phyloP scores from a whole-genome alignment of 495 filamentous ascomycete species.

The Trichocladium uniseriatum region DNA sequence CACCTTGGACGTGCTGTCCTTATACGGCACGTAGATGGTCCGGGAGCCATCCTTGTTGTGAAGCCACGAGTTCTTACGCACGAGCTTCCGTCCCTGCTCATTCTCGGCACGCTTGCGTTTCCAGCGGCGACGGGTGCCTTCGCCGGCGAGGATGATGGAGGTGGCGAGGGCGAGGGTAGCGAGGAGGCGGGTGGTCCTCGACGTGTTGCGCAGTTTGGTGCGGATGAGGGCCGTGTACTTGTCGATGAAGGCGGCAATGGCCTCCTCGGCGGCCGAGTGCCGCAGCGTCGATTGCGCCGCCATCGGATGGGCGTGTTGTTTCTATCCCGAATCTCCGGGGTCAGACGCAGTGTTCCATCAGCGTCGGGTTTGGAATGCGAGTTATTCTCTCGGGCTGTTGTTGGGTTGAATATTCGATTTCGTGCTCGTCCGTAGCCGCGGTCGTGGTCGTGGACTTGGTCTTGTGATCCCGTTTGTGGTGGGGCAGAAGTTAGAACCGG shows the following conservation, averaged over 20 bases:
- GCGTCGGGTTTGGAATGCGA: not conserved
- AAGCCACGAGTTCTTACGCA: conserved; percentile 87
- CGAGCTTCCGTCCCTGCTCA: conserved; percentile 65
- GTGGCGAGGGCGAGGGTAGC: conserved; percentile 63
- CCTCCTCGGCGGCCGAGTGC: conserved; percentile 51
- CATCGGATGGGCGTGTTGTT: conserved; percentile 40
- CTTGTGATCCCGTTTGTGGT: too few relatives aligned
- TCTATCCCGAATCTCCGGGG: conserved; percentile 10
- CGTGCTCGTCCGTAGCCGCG: too few relatives aligned
- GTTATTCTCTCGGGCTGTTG: too few relatives aligned
- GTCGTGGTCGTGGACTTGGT: too few relatives aligned
- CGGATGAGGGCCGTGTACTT: conserved; percentile 57
- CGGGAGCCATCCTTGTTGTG: conserved; percentile 88
- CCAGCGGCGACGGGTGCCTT: conserved; percentile 68
- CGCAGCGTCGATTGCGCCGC: conserved; percentile 80
- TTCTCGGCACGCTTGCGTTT: conserved; percentile 59
- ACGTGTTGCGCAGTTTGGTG: conserved; percentile 50
- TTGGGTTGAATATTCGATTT: not conserved
- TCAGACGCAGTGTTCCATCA: conserved; percentile 17
- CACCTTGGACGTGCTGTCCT: conserved; percentile 76
- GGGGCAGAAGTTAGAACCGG: too few relatives aligned
- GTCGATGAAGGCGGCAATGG: conserved; percentile 56
- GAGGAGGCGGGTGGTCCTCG: conserved; percentile 59
- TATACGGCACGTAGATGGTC: conserved; percentile 91
- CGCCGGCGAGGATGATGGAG: conserved; percentile 65